Conservation (phyloP, 2,329 filamentous ascomycete species). For the Epichloe baconii region DNA sequence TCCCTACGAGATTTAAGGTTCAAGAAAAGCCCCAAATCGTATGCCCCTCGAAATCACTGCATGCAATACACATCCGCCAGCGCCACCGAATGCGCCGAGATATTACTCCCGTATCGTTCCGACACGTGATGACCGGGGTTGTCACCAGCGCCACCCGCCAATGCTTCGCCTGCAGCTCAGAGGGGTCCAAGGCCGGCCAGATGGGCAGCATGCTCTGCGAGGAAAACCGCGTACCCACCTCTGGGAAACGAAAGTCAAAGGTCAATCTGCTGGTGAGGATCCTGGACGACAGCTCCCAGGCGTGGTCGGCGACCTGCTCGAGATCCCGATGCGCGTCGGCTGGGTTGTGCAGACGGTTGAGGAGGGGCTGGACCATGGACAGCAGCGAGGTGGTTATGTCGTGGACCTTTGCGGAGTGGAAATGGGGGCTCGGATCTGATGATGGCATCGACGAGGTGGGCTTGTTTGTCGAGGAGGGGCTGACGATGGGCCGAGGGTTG, state of each 20-base stretch:
- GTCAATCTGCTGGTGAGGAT: slow-evolving; percentile 32
- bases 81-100: slow-evolving; percentile 30
- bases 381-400: slow-evolving; percentile 29
- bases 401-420: slow-evolving; percentile 22
- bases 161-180: slow-evolving; percentile 35
- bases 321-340: slow-evolving; percentile 29
- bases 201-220: slow-evolving; percentile 34
- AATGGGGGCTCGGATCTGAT: slow-evolving; percentile 20
- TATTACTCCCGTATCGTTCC: slow-evolving; percentile 34
- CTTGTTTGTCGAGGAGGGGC: slow-evolving; percentile 26
- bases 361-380: slow-evolving; percentile 24
- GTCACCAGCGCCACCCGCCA: slow-evolving; percentile 40
- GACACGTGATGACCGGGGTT: slow-evolving; percentile 40
- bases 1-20: too few species aligned
- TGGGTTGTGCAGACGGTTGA: slow-evolving; percentile 22
- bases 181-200: slow-evolving; percentile 27
- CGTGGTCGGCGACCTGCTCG: slow-evolving; percentile 24
- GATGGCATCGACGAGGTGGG: slow-evolving; percentile 24
- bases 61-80: slow-evolving; percentile 37
- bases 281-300: slow-evolving; percentile 32
- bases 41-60: slow-evolving; percentile 18
- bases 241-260: slow-evolving; percentile 36
- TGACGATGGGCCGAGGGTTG: slow-evolving; percentile 23
- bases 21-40: neutral
- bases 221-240: slow-evolving; percentile 35